Base-by-base conservation (phyloP, 2,329 filamentous ascomycete genomes). In the Talaromyces sp. region DNA sequence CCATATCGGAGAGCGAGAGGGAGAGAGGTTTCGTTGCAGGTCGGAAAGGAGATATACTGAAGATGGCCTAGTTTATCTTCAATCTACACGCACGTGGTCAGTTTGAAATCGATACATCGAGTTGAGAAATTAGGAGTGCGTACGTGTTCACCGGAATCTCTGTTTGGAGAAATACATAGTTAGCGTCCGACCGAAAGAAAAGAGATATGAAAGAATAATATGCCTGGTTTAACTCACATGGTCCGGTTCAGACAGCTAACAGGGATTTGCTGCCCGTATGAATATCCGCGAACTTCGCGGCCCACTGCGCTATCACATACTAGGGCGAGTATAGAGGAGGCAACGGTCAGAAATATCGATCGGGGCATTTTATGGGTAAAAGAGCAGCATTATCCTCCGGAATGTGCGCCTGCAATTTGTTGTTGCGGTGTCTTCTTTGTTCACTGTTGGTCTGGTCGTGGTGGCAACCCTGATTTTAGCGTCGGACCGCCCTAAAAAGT, bases 1-100 rank as follows among this genome's bases (percentile, higher is more conserved):
- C 93, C 93, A 79, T 96, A 98, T 75, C 86, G 84, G 74, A 99
- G 88, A 70, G 95, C 87, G 69, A 99, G 87, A 0, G 93, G 89
- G 56, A 85, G 84, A 51, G 83, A 83, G 12, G 95, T 98, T 77
- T 98, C 95, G 77, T 92, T 90, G 84, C 95, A 98, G 36, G 84
- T 83, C 28, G 91, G 91, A 76, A 98, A 98, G 44, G 94, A 92
- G 52, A 95, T 88, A 83, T 95, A 98, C 83, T 96, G 85, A 61
- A 97, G 86, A 75, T 96, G 89, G 71, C 95, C 89, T 66, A 88
- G 83, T 40, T 84, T 82, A 73, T 96, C 87, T 72, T 91, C 89
- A 71, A 97, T 88, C 81, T 80, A 63, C 14, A 47, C n/a, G 63
- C 14, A 47, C n/a, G 16, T 50, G 42, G 54, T 57, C 27, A 61